These are phyloP conservation scores for Calonectria multiphialidica DNA, from an alignment of 2,329 filamentous ascomycete species.

Conservation along the genomic window DNA sequence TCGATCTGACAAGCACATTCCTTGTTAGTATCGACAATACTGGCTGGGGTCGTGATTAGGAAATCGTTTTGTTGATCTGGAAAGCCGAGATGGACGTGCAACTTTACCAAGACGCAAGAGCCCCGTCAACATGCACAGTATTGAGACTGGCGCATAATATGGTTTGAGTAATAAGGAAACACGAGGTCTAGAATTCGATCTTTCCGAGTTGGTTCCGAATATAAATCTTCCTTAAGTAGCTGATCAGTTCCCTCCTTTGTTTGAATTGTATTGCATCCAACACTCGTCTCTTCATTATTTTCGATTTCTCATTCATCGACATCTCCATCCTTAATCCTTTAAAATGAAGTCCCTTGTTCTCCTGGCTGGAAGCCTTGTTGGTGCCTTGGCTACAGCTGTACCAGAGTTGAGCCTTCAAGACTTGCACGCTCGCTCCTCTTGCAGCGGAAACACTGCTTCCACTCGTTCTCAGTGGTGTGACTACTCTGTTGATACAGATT, in stretches of 20 bases:
- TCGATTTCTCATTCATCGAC: neutral
- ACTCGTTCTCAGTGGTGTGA: too few species aligned
- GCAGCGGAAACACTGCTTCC: neutral
- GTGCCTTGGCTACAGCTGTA: neutral
- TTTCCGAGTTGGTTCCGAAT: neutral
- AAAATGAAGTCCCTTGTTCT: conserved; percentile 1
- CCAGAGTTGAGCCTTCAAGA: neutral
- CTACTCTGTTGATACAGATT: too few species aligned
- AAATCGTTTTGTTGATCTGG: neutral
- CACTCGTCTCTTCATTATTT: neutral
- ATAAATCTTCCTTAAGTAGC: neutral
- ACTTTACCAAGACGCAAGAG: neutral
- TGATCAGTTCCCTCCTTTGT: neutral
- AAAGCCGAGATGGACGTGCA: neutral
- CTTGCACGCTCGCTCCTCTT: conserved; percentile 21
- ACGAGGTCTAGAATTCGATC: neutral
- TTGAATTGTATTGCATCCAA: neutral
- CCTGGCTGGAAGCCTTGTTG: conserved; percentile 2
- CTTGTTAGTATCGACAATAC: neutral
- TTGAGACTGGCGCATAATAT: neutral
- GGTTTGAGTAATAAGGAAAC: neutral
- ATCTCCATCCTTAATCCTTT: neutral
- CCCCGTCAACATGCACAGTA: conserved; percentile 3
- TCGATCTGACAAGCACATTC: neutral
- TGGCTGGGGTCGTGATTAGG: neutral